A percentile compares a stretch with the other conserved stretches of the same genome.
Evolutionary conservation across 2,329 filamentous ascomycete genomes (phyloP).

Genomic region (Tolypocladium sp.): DNA sequence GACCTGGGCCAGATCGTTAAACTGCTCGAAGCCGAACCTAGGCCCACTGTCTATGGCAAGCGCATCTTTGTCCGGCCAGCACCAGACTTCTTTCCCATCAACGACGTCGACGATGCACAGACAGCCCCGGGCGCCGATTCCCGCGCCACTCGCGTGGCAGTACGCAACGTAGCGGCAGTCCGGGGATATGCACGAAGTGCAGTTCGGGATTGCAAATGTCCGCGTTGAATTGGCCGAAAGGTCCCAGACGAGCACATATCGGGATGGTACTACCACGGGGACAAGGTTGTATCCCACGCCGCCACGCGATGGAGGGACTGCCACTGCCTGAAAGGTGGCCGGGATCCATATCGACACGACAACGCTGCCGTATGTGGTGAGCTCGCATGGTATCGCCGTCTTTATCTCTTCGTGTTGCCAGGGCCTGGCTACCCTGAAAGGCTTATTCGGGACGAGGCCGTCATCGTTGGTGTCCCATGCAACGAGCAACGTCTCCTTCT

Average conservation of each 20-base stretch:
- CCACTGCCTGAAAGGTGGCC: slow-evolving; percentile 24
- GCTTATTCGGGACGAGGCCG: slow-evolving; percentile 15
- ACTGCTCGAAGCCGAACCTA: slow-evolving; percentile 16
- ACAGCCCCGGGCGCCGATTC: slow-evolving; percentile 20
- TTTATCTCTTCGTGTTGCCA: slow-evolving; percentile 29
- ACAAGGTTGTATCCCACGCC: slow-evolving; percentile 21
- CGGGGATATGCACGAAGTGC: slow-evolving; percentile 26
- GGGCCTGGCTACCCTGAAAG: slow-evolving; percentile 25
- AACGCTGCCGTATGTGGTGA: slow-evolving; percentile 26
- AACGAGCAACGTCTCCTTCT: slow-evolving; percentile 26
- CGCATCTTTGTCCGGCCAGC: slow-evolving; percentile 23
- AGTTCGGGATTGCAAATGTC: slow-evolving; percentile 29
- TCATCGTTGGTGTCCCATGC: slow-evolving; percentile 27
- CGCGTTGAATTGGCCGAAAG: slow-evolving; percentile 25
- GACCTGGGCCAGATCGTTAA: slow-evolving; percentile 23
- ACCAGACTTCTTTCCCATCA: slow-evolving; percentile 26
- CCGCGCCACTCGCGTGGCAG: slow-evolving; percentile 24
- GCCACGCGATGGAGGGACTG: slow-evolving; percentile 14
- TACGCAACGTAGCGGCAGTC: slow-evolving; percentile 31
- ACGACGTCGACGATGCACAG: slow-evolving; percentile 28
- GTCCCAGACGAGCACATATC: slow-evolving; percentile 30
- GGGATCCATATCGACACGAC: slow-evolving; percentile 32
- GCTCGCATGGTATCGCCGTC: slow-evolving; percentile 26
- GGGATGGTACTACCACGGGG: slow-evolving; percentile 19
- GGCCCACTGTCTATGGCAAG: slow-evolving; percentile 12